phyloP scores from a whole-genome alignment of 306 rosid genomes.

The Cucumis cinereus region DNA sequence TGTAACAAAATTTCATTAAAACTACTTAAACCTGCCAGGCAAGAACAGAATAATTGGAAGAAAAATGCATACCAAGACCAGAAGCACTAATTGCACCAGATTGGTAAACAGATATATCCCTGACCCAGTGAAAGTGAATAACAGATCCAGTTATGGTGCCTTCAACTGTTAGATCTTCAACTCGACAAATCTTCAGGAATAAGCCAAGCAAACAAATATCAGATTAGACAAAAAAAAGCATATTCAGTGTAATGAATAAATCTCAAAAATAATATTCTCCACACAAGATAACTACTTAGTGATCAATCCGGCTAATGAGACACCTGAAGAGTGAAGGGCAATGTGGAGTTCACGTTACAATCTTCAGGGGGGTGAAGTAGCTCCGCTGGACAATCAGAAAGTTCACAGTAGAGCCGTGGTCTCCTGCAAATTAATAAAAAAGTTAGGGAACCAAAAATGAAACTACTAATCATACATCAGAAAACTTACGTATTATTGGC shows the following conservation, averaged over 20 bases:
- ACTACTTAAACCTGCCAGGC: neutral
- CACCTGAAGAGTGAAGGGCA: conserved; percentile 97
- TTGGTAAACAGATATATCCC: conserved; percentile 39
- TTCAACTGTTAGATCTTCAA: conserved; percentile 61
- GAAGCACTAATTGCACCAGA: conserved; percentile 71
- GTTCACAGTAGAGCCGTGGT: conserved; percentile 58
- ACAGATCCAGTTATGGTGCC: conserved; percentile 82
- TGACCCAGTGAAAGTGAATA: conserved; percentile 82
- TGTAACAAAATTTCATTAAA: neutral
- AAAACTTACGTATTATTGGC: conserved; percentile 42
- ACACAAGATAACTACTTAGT: conserved; percentile 23
- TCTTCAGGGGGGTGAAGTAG: conserved; percentile 94
- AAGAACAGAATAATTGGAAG: neutral
- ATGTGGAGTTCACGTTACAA: conserved; percentile 86
- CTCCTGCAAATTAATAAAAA: conserved; percentile 32
- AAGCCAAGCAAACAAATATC: conserved; percentile 20
- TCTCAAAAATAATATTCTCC: neutral
- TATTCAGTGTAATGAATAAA: conserved; percentile 6
- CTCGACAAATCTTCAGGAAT: conserved; percentile 75
- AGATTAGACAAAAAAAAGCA: conserved; percentile 11
- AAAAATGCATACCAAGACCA: conserved; percentile 57
- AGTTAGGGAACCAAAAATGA: neutral
- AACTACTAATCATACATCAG: neutral
- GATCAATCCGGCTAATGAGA: conserved; percentile 24
- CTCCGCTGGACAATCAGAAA: conserved; percentile 67